phyloP scores from a whole-genome alignment of 495 filamentous ascomycete species.

The Gamarada debralockiae region DNA sequence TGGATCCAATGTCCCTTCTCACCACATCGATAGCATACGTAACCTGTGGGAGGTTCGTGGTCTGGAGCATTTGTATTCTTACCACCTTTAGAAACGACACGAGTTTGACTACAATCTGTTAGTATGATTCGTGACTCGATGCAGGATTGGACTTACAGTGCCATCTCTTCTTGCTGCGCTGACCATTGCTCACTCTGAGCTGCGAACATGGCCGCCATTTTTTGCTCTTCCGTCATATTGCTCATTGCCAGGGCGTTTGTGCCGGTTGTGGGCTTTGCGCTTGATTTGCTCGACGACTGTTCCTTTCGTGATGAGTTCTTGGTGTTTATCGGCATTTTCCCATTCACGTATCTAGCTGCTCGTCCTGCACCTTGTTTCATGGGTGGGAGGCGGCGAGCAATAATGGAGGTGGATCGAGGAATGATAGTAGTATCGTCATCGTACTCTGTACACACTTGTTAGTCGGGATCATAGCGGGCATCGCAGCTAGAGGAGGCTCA shows the following conservation, averaged over 20 bases:
- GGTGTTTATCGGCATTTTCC: conserved; percentile 90
- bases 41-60: conserved; percentile 85
- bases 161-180: conserved; percentile 85
- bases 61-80: conserved; percentile 77
- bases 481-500: conserved; percentile 40
- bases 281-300: conserved; percentile 34
- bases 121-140: conserved; percentile 31
- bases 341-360: conserved; percentile 92
- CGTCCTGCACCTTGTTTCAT: conserved; percentile 71
- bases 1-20: conserved; percentile 99
- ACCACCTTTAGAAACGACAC: conserved; percentile 52
- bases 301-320: conserved; percentile 75
- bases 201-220: conserved; percentile 83
- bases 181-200: conserved; percentile 82
- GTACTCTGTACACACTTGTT: conserved; percentile 62
- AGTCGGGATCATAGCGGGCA: conserved; percentile 2
- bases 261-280: conserved; percentile 33
- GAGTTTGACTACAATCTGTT: conserved; percentile 40
- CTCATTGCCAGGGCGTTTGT: conserved; percentile 54
- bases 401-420: conserved; percentile 86
- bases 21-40: conserved; percentile 96
- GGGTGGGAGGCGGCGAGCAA: conserved; percentile 84
- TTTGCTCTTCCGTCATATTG: conserved; percentile 84
- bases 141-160: conserved; percentile 62
- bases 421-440: conserved; percentile 97